These are phyloP conservation scores for Leishmania lainsoni DNA, from an alignment of 208 protist genomes.

Conservation along the genomic window DNA sequence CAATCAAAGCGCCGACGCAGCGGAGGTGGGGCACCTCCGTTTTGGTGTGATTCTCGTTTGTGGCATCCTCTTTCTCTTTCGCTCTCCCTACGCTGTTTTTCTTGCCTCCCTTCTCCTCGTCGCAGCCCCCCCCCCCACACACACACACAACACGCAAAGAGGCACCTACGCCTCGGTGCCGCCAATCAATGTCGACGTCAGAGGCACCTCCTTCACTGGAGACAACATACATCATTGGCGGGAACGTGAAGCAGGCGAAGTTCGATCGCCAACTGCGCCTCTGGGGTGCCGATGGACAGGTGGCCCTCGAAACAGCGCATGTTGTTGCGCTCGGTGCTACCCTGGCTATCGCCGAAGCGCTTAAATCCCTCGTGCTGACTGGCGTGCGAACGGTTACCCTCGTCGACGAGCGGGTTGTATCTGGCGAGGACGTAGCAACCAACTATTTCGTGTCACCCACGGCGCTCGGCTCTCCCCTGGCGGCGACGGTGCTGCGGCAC, in stretches of 20 bases:
- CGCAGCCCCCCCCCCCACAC: neutral
- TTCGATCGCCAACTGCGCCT: slow-evolving; percentile 95
- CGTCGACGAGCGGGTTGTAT: slow-evolving; percentile 91
- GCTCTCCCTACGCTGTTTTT: neutral
- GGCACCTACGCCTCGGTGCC: neutral
- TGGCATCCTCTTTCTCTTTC: neutral
- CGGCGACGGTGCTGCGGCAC: slow-evolving; percentile 62
- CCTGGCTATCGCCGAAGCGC: slow-evolving; percentile 86
- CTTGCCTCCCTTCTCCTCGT: no score
- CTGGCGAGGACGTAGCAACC: slow-evolving; percentile 82
- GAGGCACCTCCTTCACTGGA: neutral
- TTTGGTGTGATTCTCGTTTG: neutral
- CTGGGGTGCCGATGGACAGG: slow-evolving; percentile 95
- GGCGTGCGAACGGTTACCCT: slow-evolving; percentile 94
- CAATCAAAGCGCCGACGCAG: neutral
- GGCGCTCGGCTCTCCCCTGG: slow-evolving; percentile 60
- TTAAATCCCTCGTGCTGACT: slow-evolving; percentile 97
- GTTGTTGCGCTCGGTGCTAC: slow-evolving; percentile 93
- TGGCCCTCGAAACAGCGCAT: slow-evolving; percentile 73
- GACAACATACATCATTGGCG: slow-evolving; percentile 15
- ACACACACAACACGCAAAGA: neutral
- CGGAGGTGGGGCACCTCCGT: neutral
- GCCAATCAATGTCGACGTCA: neutral
- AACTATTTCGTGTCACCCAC: slow-evolving; percentile 95
- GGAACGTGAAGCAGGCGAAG: slow-evolving; percentile 45